phyloP scores from a whole-genome alignment of 345 rosid species.

The Eucalyptus pauciflora region DNA sequence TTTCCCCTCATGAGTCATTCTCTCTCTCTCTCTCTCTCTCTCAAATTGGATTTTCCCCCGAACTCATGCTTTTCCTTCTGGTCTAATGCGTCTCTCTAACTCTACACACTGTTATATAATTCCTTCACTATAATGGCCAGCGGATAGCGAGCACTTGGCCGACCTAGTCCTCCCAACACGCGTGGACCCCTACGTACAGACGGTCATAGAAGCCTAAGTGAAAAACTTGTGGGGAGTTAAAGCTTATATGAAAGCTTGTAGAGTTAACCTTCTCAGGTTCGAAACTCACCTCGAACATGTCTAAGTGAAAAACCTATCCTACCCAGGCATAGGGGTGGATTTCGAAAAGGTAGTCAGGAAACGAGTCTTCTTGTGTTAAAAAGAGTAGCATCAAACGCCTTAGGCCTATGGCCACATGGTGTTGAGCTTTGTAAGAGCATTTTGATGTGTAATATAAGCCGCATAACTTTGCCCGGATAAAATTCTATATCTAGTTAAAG shows the following conservation, averaged over 20 bases:
- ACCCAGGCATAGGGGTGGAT: not conserved
- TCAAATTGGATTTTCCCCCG: too few relatives aligned
- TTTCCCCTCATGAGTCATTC: not conserved
- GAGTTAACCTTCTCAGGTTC: too few relatives aligned
- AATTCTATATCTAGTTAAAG: not conserved
- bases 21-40: too few relatives aligned
- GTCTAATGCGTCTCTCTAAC: not conserved
- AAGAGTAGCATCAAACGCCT: not conserved
- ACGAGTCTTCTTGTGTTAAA: not conserved
- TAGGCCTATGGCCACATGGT: not conserved
- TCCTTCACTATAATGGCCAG: not conserved
- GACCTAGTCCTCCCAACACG: not conserved
- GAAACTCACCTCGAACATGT: too few relatives aligned
- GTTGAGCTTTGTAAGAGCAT: not conserved
- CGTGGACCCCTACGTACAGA: not conserved
- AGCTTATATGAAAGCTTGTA: too few relatives aligned
- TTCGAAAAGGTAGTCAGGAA: not conserved
- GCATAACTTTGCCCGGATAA: not conserved
- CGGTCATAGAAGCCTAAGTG: too few relatives aligned
- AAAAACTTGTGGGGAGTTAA: too few relatives aligned
- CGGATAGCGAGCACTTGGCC: not conserved
- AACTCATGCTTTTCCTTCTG: too few relatives aligned
- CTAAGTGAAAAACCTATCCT: not conserved
- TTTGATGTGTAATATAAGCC: not conserved
- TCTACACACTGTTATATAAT: not conserved